Evolutionary conservation across 1,284 basidiomycete genomes (phyloP), one percentile per base, ranked within the genome.

Genomic region (Inonotus obliquus): DNA sequence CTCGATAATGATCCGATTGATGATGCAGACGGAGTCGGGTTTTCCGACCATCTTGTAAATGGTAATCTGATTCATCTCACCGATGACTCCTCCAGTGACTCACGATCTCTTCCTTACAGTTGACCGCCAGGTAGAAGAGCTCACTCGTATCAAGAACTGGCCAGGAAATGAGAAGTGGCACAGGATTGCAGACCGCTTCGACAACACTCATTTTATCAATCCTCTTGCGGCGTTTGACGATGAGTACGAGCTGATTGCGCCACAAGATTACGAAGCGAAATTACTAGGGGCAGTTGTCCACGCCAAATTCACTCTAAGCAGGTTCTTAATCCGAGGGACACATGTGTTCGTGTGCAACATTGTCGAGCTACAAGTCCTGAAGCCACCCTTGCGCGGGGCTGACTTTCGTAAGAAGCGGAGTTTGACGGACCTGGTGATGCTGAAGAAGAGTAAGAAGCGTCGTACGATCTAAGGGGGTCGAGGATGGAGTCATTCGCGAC

Each of bases 161-260:
- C 54, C 54, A 17, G n/a, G 14, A 3, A 27, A 29, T 35, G 5
- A 19, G 14, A 37, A 45, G 17, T 55, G 37, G 38, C 54, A 55
- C 38, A 27, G 14, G 25, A 21, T 55, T 4, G 54, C 54, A 11
- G 41, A 55, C 21, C 54, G 38, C 19, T 55, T 39, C n/a, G 54
- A 55, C 21, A 6, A 41, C 14, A 19, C 54, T 25, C 54, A 55
- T 32, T 41, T 21, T 19, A 41, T 55, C 17, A 45, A 39, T 14
- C 54, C 38, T 13, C 54, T 55, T n/a, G 29, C 54, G 17, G 54
- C 54, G 2, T 55, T 55, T 19, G 35, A 55, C 54, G 38, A 41
- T 4, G 41, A 55, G n/a, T 39, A 29, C 35, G 54, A 55, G 11
- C 19, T 55, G n/a, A 39, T 55, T 41, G 19, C 37, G 7, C 54